Base-by-base conservation (phyloP, 306 rosid genomes). In the Corylus heterophylla region DNA sequence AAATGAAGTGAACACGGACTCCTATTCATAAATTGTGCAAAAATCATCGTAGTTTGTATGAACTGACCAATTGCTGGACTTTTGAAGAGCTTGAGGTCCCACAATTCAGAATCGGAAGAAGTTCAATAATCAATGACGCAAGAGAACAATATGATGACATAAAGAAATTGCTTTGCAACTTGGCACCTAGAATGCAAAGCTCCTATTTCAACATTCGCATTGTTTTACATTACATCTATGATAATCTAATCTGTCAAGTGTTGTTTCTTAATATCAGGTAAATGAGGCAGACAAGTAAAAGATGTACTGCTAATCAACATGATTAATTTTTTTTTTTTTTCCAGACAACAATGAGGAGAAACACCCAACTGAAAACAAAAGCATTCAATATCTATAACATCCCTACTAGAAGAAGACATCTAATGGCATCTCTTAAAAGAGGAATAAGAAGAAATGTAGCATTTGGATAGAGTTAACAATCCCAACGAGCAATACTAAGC, bases 401-500 rank as follows among this genome's bases (percentile, higher is more conserved):
- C 45, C 78, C 78, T 76, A 74, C 77, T 45, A 75, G 73, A 59
- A 77, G 78, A 76, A 76, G 85, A 79, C 74, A 50, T 52, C 56
- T 76, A 61, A 73, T 81, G 70, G 79, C 75, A 75, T 45, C 73
- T 64, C 62, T 69, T 56, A 71, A 51, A 42, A 62, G 81, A 50
- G 63, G 67, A 70, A 42, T 20, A 35, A 51, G 76, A 48, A 29
- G 48, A 39, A 18, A 75, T 9, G 62, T 80, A 49, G 63, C 84
- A 76, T 82, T 68, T 49, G 42, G 58, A 69, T 75, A 78, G 77
- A 82, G 79, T 78, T 74, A 50, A 54, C 71, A 69, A 76, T 81
- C 74, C 29, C 79, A 64, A 62, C 68, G 82, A 83, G 39, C 76
- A 79, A 71, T 79, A 83, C 54, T 7, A 85, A 62, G 84, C 90